These are phyloP conservation scores for Backusella tuberculispora DNA, from an alignment of 192 early-diverging fungal species.

Conservation along the genomic window DNA sequence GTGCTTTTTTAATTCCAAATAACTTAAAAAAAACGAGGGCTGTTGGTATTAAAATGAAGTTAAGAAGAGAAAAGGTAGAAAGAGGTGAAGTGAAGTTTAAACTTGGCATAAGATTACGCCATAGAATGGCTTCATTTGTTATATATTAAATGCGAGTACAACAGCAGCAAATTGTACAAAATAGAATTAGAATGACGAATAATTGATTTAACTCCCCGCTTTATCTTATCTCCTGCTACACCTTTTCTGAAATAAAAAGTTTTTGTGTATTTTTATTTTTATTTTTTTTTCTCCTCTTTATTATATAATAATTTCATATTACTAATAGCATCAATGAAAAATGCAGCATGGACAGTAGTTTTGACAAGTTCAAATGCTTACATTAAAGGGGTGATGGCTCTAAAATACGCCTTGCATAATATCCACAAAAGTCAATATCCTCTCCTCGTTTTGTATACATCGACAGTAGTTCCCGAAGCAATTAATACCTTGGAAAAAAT, in stretches of 20 bases:
- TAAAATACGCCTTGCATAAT: constrained; percentile 24
- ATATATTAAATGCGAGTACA: neutral
- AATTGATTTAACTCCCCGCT: neutral
- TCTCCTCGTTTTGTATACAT: constrained; percentile 40
- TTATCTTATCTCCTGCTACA: neutral
- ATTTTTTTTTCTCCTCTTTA: neutral
- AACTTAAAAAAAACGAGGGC: neutral
- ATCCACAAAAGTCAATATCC: constrained; percentile 35
- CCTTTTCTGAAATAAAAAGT: neutral
- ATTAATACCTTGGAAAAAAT: constrained; percentile 5
- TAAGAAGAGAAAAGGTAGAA: neutral
- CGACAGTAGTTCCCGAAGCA: neutral
- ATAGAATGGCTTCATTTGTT: neutral
- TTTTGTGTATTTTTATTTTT: neutral
- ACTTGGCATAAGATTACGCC: neutral
- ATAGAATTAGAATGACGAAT: constrained; percentile 4
- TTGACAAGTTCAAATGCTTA: constrained; percentile 31
- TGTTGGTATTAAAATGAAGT: neutral
- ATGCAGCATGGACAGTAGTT: constrained; percentile 31
- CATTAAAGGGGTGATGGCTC: constrained; percentile 24
- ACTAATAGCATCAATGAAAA: neutral
- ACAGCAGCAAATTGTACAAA: neutral
- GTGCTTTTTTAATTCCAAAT: no score
- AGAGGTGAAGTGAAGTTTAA: neutral
- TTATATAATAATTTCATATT: neutral